Evolutionary conservation across 2,329 filamentous ascomycete species (phyloP).

Genomic region (Apiospora sp.): DNA sequence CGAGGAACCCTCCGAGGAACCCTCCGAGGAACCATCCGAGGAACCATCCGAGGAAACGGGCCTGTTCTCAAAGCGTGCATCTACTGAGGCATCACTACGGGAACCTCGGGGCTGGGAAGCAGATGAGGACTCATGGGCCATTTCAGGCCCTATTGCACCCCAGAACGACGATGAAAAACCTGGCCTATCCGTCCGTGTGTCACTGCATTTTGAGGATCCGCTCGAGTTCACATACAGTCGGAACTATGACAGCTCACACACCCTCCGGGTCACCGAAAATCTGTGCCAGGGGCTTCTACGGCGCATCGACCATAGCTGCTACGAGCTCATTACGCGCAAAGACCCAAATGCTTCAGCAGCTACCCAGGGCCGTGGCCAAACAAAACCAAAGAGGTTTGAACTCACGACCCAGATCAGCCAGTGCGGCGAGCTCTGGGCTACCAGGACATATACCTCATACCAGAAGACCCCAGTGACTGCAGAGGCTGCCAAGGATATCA

Average conservation of each 20-base stretch:
- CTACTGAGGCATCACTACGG: not conserved
- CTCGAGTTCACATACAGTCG: constrained; percentile 52
- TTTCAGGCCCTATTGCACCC: not conserved
- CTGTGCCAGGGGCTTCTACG: constrained; percentile 58
- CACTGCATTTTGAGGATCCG: constrained; percentile 55
- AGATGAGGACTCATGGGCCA: constrained; percentile 3
- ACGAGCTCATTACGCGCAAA: constrained; percentile 61
- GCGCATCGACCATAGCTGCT: constrained; percentile 59
- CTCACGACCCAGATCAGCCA: constrained; percentile 56
- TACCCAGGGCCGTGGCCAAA: constrained; percentile 43
- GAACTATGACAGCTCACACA: constrained; percentile 55
- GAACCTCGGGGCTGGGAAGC: constrained; percentile 3
- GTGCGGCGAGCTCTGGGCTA: constrained; percentile 50
- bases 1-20: not conserved
- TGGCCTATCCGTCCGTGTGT: constrained; percentile 52
- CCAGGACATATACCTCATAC: constrained; percentile 57
- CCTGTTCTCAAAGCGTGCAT: not conserved
- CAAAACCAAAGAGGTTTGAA: constrained; percentile 57
- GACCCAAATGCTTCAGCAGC: constrained; percentile 56
- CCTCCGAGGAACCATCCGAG: not conserved
- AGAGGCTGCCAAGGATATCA: constrained; percentile 54
- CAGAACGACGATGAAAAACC: constrained; percentile 16
- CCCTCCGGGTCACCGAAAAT: constrained; percentile 53
- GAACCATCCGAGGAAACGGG: not conserved
- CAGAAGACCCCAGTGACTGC: constrained; percentile 56